Percentiles rank a stretch among this genome's conserved stretches.
phyloP scores from a whole-genome alignment of 2,329 filamentous ascomycete species.

The Sporothrix brunneoviolacea region DNA sequence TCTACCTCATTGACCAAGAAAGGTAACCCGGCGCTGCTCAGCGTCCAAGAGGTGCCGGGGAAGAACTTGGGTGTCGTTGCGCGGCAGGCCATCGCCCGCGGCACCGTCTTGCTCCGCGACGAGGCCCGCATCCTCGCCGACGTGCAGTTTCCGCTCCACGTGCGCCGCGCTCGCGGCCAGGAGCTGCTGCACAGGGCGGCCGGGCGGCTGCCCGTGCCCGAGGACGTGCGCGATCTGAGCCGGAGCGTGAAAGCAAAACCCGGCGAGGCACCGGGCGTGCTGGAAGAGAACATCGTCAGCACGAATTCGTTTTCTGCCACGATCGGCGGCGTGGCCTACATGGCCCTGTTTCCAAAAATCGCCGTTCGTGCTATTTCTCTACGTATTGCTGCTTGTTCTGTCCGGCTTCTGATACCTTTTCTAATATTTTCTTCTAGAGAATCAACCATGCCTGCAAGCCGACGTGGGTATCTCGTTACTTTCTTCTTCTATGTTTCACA shows the following conservation, averaged over 20 bases:
- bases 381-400: too few relatives aligned
- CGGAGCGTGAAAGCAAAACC: neutral
- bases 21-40: neutral
- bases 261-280: slow-evolving; percentile 17
- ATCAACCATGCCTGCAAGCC: slow-evolving; percentile 24
- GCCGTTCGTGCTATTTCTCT: neutral
- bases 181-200: slow-evolving; percentile 1
- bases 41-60: neutral
- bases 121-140: neutral
- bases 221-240: neutral
- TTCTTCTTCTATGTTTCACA: too few relatives aligned
- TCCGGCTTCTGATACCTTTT: too few relatives aligned
- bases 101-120: slow-evolving; percentile 1
- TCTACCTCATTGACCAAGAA: too few relatives aligned
- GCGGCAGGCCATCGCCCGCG: neutral
- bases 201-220: neutral
- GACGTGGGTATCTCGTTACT: slow-evolving; percentile 14
- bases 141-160: neutral
- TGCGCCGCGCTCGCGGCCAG: neutral
- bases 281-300: slow-evolving; percentile 27
- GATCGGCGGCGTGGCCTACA: slow-evolving; percentile 20
- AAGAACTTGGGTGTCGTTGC: slow-evolving; percentile 3
- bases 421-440: too few relatives aligned
- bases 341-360: slow-evolving; percentile 15
- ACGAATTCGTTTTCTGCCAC: slow-evolving; percentile 27